Base-by-base conservation (phyloP, 768 basidiomycete species). In the Amyloporia xantha region DNA sequence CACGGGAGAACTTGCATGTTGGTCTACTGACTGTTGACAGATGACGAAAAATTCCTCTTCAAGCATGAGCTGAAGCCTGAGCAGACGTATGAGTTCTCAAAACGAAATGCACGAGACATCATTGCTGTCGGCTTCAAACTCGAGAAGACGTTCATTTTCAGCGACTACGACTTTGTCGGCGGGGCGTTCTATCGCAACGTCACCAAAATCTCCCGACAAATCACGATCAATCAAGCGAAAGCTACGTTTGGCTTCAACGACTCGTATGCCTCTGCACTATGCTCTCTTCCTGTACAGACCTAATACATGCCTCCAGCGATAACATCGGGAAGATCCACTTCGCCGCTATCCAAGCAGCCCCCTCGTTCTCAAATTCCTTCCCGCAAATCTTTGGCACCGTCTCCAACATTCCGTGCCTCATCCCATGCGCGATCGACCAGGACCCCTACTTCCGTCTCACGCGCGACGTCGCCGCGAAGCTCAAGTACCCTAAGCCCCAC, bases 261-360 rank as follows among this genome's bases (percentile, higher is more conserved):
- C 59, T 93, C 91, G 93, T 95, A 58, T 68, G 90, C 75, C 12
- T 20, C 9, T 24, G 20, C 28, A 23, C n/a, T 19, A 4, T 35
- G 3, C 35, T 11, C 12, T 26, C 12, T 36, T 5, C 39, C 5
- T 23, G 6, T 25, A 24, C 23, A 23, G 24, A n/a, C 7, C 20
- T 20, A 35, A 30, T n/a, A 10, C 37, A 13, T 20, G 12, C 27
- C 11, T 6, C 6, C 62, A 97, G 93, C 20, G 96, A 98, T 68
- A 98, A 97, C 69, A 92, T 98, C 55, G 96, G 96, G 52, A 98
- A 97, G 71, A 81, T 91, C 51, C 94, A 97, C 70, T 99, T 99
- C 65, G 91, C 86, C 28, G 77, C 96, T 24, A 82, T 99, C 55
- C 96, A 99, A 68, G 92, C 96, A 6, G 82, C 94, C 1, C 94